Evolutionary conservation across 1,284 basidiomycete species (phyloP).

Genomic region (Rhodotorula sp.): DNA sequence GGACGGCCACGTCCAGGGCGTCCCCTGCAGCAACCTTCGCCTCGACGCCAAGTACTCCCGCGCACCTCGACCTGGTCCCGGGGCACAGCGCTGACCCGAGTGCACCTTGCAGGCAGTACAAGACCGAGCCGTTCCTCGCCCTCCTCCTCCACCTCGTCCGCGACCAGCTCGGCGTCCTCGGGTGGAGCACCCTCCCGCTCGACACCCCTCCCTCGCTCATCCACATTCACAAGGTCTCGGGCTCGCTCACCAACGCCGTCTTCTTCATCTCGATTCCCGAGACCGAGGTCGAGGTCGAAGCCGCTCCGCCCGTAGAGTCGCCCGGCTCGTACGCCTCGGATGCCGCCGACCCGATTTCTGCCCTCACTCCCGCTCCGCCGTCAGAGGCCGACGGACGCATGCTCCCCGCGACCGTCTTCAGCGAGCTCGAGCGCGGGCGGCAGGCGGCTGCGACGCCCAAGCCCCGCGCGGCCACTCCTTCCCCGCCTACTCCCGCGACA

Average conservation of each 20-base stretch:
- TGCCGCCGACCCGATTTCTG: background rate
- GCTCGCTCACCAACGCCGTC: constrained; percentile 88
- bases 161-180: constrained; percentile 39
- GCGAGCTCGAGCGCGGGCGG: constrained; percentile 31
- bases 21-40: constrained; percentile 36
- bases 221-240: constrained; percentile 55
- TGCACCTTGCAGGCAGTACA: constrained; percentile 62
- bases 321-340: background rate
- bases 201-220: constrained; percentile 34
- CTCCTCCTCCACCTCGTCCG: constrained; percentile 48
- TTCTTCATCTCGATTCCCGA: constrained; percentile 73
- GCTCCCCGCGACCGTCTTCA: constrained; percentile 22
- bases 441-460: constrained; percentile 20
- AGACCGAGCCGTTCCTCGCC: constrained; percentile 62
- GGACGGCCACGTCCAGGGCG: constrained; percentile 43
- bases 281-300: constrained; percentile 20
- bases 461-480: background rate
- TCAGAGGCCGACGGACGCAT: constrained; percentile 2
- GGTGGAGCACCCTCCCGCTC: constrained; percentile 36
- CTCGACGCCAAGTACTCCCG: constrained; percentile 41
- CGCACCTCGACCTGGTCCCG: background rate
- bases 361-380: no score
- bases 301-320: constrained; percentile 4
- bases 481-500: background rate
- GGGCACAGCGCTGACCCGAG: background rate